These are phyloP conservation scores for Petunia hybrid DNA, from an alignment of 305 asterid species.

Conservation along the genomic window DNA sequence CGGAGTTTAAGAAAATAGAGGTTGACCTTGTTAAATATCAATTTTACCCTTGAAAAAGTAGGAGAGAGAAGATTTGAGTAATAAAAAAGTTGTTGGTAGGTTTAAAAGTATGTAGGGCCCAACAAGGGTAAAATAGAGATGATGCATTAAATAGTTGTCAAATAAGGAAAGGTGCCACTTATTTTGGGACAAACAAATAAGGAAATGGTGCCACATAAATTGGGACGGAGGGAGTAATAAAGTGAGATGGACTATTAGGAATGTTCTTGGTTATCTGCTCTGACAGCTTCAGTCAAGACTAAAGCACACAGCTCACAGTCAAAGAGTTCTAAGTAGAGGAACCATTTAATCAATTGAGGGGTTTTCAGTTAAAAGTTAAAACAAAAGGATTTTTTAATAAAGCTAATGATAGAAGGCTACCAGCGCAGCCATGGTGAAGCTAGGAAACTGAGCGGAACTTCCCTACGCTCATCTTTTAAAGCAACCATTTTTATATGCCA, in stretches of 20 bases:
- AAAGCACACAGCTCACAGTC: conserved; percentile 22
- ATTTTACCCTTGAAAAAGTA: too few species aligned
- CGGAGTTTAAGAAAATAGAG: too few species aligned
- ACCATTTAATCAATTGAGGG: background rate
- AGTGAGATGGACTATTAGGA: conserved; percentile 3
- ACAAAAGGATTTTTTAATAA: background rate
- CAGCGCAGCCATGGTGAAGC: conserved; percentile 20
- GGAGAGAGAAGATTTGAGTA: too few species aligned
- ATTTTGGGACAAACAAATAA: too few species aligned
- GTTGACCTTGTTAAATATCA: too few species aligned
- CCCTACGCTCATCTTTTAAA: background rate
- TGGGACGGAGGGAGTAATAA: background rate
- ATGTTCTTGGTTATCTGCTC: conserved; percentile 6
- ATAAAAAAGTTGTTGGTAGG: too few species aligned
- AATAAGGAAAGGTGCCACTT: too few species aligned
- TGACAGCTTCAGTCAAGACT: background rate
- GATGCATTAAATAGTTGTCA: too few species aligned
- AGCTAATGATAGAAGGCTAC: conserved; percentile 1
- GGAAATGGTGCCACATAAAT: too few species aligned
- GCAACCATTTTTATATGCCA: background rate
- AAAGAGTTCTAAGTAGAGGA: conserved; percentile 23
- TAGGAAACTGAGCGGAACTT: background rate
- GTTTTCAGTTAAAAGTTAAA: background rate
- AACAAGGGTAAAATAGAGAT: too few species aligned
- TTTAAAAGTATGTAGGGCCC: too few species aligned